Evolutionary conservation across 2,329 filamentous ascomycete species (phyloP), one percentile per base, ranked within the genome.

Genomic region (Alternaria dauci): DNA sequence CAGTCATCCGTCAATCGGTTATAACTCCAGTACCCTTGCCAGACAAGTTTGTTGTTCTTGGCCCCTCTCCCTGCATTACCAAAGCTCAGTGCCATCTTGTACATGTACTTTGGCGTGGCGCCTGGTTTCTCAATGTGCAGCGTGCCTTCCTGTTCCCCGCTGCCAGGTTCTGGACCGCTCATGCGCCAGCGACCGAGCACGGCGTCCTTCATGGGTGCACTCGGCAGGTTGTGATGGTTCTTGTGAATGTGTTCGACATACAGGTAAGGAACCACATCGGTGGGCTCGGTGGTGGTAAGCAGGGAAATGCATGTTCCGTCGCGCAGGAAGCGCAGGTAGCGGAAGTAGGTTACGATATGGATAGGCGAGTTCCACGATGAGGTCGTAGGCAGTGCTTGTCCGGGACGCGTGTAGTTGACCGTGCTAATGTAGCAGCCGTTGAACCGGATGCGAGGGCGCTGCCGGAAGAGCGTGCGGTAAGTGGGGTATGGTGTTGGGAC

Each of bases 341-440:
- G 92, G 81, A 96, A 99, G 81, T 98, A 99, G 0, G 95, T 99
- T 50, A 99, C 93, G 59, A 98, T 96, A 76, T 96, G 93, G 36
- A 98, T 90, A 8, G 94, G 94, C 25, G 87, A 90, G 58, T 75
- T 74, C 92, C 94, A 97, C 1, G 91, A 90, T 18, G 90, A 81
- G 55, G 88, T 89, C 65, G 89, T 90, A 20, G 87, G 85, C 3
- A 88, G 89, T 11, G 89, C 85, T 60, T 91, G 91, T 32, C 95
- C 95, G 0, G 92, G 83, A 25, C 95, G 91, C 51, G 92, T 88
- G 80, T 99, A 99, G 81, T 98, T 98, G 60, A 97, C 93, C 0
- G 94, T 98, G 78, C 89, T 92, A 78, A 99, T 98, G 81, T 99
- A 99, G 79, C 93, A 91, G 26, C 95, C 95, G 72, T 95, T 95